These are phyloP conservation scores for Falciphora oryzae DNA, from an alignment of 2,329 filamentous ascomycete genomes.

Conservation along the genomic window DNA sequence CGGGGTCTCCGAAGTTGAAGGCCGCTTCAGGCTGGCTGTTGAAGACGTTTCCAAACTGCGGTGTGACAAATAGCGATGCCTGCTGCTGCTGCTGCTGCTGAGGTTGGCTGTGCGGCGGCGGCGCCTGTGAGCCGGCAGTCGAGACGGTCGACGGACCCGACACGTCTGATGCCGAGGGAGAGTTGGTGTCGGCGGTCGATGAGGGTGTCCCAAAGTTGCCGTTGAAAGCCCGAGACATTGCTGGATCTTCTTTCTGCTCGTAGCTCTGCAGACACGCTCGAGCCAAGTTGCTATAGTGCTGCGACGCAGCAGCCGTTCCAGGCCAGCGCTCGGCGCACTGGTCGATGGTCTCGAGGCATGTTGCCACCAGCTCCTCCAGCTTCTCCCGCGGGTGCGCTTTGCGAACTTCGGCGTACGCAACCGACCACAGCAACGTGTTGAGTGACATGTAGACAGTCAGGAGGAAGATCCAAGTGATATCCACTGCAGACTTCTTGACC, in stretches of 20 bases:
- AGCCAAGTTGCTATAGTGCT: constrained; percentile 82
- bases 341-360: constrained; percentile 72
- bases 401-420: constrained; percentile 82
- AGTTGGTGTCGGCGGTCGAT: constrained; percentile 42
- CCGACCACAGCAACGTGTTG: constrained; percentile 85
- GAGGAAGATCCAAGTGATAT: constrained; percentile 92
- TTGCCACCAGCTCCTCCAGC: constrained; percentile 67
- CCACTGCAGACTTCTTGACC: constrained; percentile 67
- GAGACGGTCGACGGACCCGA: constrained; percentile 22
- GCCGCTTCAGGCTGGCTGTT: constrained; percentile 50
- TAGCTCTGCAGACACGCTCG: constrained; percentile 85
- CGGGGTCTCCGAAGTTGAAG: constrained; percentile 10
- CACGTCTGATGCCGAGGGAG: constrained; percentile 36
- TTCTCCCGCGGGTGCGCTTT: constrained; percentile 65
- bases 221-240: constrained; percentile 26
- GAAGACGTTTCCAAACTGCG: constrained; percentile 55
- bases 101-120: constrained; percentile 15
- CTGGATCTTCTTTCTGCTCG: constrained; percentile 48
- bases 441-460: constrained; percentile 85
- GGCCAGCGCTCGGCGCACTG: constrained; percentile 87
- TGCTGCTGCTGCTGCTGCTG: constrained; percentile 15
- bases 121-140: constrained; percentile 22
- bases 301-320: constrained; percentile 74
- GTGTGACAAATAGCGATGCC: constrained; percentile 38
- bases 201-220: constrained; percentile 38